Conservation (phyloP, 345 rosid species). For the Eucalyptus pauciflora region DNA sequence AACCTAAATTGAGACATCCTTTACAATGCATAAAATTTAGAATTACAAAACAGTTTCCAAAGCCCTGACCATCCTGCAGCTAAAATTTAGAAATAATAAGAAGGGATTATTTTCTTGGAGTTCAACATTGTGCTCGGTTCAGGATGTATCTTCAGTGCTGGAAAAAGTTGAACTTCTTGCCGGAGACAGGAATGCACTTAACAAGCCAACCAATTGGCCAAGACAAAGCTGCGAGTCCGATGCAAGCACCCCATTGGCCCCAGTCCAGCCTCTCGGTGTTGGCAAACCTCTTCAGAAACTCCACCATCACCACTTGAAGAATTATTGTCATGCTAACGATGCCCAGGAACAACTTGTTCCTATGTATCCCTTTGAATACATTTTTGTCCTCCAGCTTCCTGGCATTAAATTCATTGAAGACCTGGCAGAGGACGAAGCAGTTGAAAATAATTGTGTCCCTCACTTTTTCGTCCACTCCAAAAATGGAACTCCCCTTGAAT, state of each 20-base stretch:
- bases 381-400: slow-evolving; percentile 71
- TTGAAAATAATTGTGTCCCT: slow-evolving; percentile 67
- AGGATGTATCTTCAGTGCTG: fast-evolving
- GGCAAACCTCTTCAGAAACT: slow-evolving; percentile 62
- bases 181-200: slow-evolving; percentile 50
- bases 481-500: slow-evolving; percentile 49
- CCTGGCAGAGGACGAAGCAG: slow-evolving; percentile 59
- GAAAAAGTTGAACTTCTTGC: background rate
- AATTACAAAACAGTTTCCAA: background rate
- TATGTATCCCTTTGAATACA: slow-evolving; percentile 53
- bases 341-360: slow-evolving; percentile 53
- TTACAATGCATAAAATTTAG: fast-evolving
- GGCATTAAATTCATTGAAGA: slow-evolving; percentile 68
- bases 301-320: slow-evolving; percentile 66
- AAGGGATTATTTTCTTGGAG: background rate
- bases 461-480: slow-evolving; percentile 31
- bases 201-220: slow-evolving; percentile 72
- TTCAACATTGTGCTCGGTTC: fast-evolving
- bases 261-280: slow-evolving; percentile 55
- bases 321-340: slow-evolving; percentile 35
- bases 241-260: slow-evolving; percentile 61
- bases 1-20: fast-evolving
- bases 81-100: background rate
- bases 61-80: fast-evolving
- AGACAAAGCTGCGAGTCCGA: slow-evolving; percentile 36